Conservation (phyloP, 352 stramenopile species). For the Phytopythium chamaehyphon region DNA sequence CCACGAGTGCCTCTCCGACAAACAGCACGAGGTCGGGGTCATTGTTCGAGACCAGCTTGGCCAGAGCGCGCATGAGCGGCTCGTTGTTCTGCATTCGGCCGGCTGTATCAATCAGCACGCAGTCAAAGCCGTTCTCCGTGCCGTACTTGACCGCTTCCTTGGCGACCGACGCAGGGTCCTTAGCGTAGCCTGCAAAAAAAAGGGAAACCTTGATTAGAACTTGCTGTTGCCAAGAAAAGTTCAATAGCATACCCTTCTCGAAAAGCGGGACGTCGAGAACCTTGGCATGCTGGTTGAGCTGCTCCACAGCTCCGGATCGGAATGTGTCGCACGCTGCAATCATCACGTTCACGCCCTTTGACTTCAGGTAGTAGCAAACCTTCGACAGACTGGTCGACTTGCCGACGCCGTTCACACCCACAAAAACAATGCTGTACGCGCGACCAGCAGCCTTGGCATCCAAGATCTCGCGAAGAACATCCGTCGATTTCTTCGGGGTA, state of each 20-base stretch:
- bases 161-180: slow-evolving; percentile 95
- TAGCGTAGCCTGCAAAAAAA: slow-evolving; percentile 94
- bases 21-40: slow-evolving; percentile 97
- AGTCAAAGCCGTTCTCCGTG: slow-evolving; percentile 92
- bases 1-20: slow-evolving; percentile 98
- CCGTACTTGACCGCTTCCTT: slow-evolving; percentile 95
- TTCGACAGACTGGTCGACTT: slow-evolving; percentile 99
- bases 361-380: slow-evolving; percentile 99
- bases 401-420: slow-evolving; percentile 98
- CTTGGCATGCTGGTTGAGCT: slow-evolving; percentile 97
- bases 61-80: slow-evolving; percentile 96
- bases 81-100: slow-evolving; percentile 99
- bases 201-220: neutral
- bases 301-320: slow-evolving; percentile 97
- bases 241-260: slow-evolving; percentile 54
- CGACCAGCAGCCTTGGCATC: slow-evolving; percentile 78
- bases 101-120: slow-evolving; percentile 98
- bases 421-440: slow-evolving; percentile 98
- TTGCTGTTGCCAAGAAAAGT: neutral
- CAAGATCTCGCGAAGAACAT: slow-evolving; percentile 94
- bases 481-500: slow-evolving; percentile 93
- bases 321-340: slow-evolving; percentile 99
- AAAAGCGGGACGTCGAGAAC: slow-evolving; percentile 96
- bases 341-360: slow-evolving; percentile 94
- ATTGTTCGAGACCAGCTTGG: slow-evolving; percentile 96